These are phyloP conservation scores for Fusarium miscanthi DNA, from an alignment of 2,329 filamentous ascomycete genomes.

Conservation along the genomic window DNA sequence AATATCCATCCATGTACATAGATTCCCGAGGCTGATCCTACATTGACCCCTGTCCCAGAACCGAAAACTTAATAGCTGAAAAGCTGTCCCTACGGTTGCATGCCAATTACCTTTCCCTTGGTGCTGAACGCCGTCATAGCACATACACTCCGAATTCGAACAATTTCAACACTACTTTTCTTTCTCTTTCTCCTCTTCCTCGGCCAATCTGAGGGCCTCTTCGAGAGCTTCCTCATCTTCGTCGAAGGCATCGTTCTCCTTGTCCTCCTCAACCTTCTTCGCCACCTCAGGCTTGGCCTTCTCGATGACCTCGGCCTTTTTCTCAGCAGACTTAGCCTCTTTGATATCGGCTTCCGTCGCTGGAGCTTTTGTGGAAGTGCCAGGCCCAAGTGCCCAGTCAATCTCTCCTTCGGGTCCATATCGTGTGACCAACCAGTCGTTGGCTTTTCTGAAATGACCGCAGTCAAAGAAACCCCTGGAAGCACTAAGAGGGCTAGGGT, in stretches of 20 bases:
- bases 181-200: slow-evolving; percentile 42
- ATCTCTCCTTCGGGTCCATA: slow-evolving; percentile 86
- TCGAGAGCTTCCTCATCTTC: slow-evolving; percentile 54
- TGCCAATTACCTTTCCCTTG: slow-evolving; percentile 6
- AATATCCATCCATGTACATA: slow-evolving; percentile 21
- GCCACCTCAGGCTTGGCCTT: slow-evolving; percentile 29
- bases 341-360: slow-evolving; percentile 39
- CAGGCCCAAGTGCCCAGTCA: slow-evolving; percentile 77
- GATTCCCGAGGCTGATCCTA: slow-evolving; percentile 29
- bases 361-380: slow-evolving; percentile 49
- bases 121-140: slow-evolving; percentile 32
- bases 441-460: slow-evolving; percentile 82
- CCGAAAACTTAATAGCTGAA: slow-evolving; percentile 11
- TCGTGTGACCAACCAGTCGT: slow-evolving; percentile 82
- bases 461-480: slow-evolving; percentile 84
- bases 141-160: slow-evolving; percentile 24
- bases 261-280: slow-evolving; percentile 26
- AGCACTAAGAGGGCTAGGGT: slow-evolving; percentile 94
- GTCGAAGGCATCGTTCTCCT: slow-evolving; percentile 45
- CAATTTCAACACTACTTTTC: slow-evolving; percentile 22
- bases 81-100: slow-evolving; percentile 13
- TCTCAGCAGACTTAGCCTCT: slow-evolving; percentile 32
- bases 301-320: slow-evolving; percentile 45
- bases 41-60: slow-evolving; percentile 16
- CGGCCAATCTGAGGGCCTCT: slow-evolving; percentile 50